Base-by-base conservation (phyloP, 208 protist genomes). In the Leishmania lainsoni region DNA sequence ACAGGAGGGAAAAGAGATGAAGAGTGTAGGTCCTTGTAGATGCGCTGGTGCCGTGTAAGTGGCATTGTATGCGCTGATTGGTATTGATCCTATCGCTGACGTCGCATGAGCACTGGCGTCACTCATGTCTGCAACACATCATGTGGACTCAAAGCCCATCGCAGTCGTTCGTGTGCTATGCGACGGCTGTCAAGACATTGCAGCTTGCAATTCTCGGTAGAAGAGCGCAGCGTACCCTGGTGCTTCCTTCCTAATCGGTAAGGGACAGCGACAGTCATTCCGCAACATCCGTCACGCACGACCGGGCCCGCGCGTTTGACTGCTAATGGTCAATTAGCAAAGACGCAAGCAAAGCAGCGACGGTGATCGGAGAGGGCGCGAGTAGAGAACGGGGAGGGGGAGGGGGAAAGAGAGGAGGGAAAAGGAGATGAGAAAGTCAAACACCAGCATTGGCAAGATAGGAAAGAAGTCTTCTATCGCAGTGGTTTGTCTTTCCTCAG, bases 1-100 rank as follows among this genome's bases (percentile, higher is more conserved):
- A 80, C 12, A 82, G 68, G 32, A 49, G 68, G 68, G 3, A 1
- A 42, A 29, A 49, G 32, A 72, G 16, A 49, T 72, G 68, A 68
- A 39, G 12, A 39, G 29, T 39, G 29, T 39, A 68, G 61, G 3
- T 4, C 61, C 3, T 6, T 32, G 61, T 20, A 39, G 8, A 29
- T 39, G 61, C 9, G 61, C 61, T 39, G 61, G 29, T 39, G 61
- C n/a, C 29, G 61, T 68, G 61, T 68, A 29, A 39, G 29, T 29
- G 14, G 29, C 22, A n/a, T 16, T 6, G 61, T 20, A 39, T 29
- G 29, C 61, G 61, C 61, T 0, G 61, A 14, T 39, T 39, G 12
- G 29, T 29, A 68, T 20, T 22, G 56, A 20, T 61, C 3, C 56
- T n/a, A 61, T 61, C 56, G 22, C 56, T 61, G 14, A 8, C 10